Evolutionary conservation across 257 asterid genomes (phyloP), one percentile per base, ranked within the genome.

Genomic region (Jasminum sambac): DNA sequence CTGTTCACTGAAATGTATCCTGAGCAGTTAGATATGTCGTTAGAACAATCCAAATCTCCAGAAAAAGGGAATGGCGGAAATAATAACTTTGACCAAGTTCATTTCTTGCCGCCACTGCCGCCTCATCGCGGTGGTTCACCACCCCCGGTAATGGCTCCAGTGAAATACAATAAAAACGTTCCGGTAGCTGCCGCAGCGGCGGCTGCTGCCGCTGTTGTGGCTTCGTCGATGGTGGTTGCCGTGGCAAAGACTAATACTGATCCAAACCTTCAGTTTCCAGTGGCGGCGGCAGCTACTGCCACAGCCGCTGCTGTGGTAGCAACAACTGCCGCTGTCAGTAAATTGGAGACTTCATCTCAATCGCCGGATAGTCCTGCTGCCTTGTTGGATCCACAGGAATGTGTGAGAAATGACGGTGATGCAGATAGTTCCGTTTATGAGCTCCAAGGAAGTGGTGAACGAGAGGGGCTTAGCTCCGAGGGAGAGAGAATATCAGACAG

Each of bases 301-400:
- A 90, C 97, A 37, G 95, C 97, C 50, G 98, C 97, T 57, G 97
- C 95, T 68, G 98, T 92, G 23, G 95, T 86, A 26, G 96, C 96
- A 74, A 88, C 96, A 2, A 84, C 90, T 64, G 96, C 91, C 39
- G 91, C 88, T 13, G 96, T 88, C 60, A 84, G 80, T 72, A 87
- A 84, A 73, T 76, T 85, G 81, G 96, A 85, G 70, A 77, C 78
- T 60, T 67, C 77, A 63, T 76, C 71, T 67, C 82, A 74, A 76
- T 86, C 81, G 21, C 90, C 86, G 21, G 88, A 81, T 70, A 79
- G 67, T 81, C 80, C 78, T 58, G 75, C 74, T 30, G 78, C 84
- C 52, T 34, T 72, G 66, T 73, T 70, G 61, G 78, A 74, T 66
- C 84, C 69, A 24, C 36, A 75, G 26, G 84, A 77, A 58, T 72